Conservation (phyloP, 202 grass and related monocot genomes). For the Zizania palustris region DNA sequence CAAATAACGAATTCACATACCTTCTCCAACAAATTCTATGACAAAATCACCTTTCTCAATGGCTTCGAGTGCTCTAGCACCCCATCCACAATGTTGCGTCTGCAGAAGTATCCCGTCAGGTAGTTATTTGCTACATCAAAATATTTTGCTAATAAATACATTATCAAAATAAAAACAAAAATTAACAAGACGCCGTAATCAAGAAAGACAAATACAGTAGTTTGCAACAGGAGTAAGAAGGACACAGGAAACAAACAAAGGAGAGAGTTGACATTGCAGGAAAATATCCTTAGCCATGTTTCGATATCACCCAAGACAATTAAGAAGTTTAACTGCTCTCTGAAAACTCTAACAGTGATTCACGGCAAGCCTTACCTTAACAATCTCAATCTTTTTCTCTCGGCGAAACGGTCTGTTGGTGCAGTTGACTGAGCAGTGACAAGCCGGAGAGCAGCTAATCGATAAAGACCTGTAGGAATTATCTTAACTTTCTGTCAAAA, state of each 20-base stretch:
- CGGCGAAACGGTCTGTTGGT: slow-evolving; percentile 80
- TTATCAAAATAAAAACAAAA: slow-evolving; percentile 2
- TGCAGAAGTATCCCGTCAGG: slow-evolving; percentile 38
- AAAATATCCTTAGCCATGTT: background rate
- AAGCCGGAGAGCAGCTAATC: slow-evolving; percentile 75
- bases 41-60: slow-evolving; percentile 88
- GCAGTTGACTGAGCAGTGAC: slow-evolving; percentile 77
- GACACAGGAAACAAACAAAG: background rate
- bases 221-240: no score
- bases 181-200: background rate
- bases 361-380: slow-evolving; percentile 66
- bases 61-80: slow-evolving; percentile 58
- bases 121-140: slow-evolving; percentile 21
- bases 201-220: background rate
- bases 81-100: slow-evolving; percentile 88
- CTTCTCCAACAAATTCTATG: slow-evolving; percentile 98
- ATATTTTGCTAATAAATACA: background rate
- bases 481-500: slow-evolving; percentile 9
- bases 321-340: background rate
- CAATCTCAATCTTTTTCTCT: slow-evolving; percentile 68
- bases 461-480: slow-evolving; percentile 57
- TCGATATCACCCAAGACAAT: background rate
- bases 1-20: slow-evolving; percentile 42
- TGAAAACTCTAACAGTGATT: background rate
- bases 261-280: background rate